Base-by-base conservation (phyloP, 2,329 filamentous ascomycete genomes). In the Diaporthe sp. region DNA sequence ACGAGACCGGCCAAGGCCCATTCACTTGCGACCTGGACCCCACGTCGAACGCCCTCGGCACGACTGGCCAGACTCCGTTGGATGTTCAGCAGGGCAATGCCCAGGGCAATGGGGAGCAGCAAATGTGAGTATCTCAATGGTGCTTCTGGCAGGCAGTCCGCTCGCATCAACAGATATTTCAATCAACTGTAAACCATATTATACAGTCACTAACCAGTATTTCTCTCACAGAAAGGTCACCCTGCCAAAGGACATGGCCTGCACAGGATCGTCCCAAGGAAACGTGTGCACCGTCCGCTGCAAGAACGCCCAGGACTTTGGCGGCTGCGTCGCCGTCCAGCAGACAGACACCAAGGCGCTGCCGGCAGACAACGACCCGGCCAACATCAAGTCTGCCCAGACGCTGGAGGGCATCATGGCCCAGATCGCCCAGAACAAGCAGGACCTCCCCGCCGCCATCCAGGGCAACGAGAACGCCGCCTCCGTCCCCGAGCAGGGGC, bases 251-350 rank as follows among this genome's bases (percentile, higher is more conserved):
- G 80, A 85, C 47, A 82, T 90, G 70, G 82, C 83, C 61, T 89
- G 88, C 80, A 85, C 82, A 47, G 88, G 88, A 77, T 86, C 84
- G 12, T 90, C 90, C 0, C 88, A 88, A 3, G 90, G 90, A 60
- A 88, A 90, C 65, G 80, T 90, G 39, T 90, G 89, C 83, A 90
- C 88, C 2, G 84, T 90, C 31, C 86, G 89, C 58, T 90, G 89
- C 83, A 84, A 87, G 20, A 90, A 90, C 82, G 87, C 86, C 73
- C 86, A 88, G 1, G 80, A 86, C 8, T 88, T 88, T 17, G 88
- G 89, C 37, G 89, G 89, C 58, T 90, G 89, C 80, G 86, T 90
- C 79, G 82, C 88, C 1, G 84, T 90, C 28, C 86, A 89, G 80
- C 89, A 91, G 79, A 83, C 84, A 20, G 88, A 90, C 75, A 78